Evolutionary conservation across 805 yeast species (phyloP).

Genomic region (Zygosaccharomyces rouxii): DNA sequence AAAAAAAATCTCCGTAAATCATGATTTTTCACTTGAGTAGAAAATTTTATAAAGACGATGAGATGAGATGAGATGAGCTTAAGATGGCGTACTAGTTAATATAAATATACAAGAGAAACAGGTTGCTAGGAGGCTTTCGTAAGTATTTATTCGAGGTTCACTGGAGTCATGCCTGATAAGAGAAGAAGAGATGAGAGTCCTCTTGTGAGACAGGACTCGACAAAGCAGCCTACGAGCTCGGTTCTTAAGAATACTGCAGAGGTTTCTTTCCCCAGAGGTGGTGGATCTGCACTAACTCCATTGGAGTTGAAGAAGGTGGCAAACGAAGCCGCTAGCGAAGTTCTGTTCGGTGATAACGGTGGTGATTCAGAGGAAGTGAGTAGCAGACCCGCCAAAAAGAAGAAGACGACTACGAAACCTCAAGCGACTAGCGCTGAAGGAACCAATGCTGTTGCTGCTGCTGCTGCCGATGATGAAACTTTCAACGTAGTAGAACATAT

Average conservation of each 20-base stretch:
- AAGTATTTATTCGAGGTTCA: background rate
- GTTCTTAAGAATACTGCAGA: conserved; percentile 38
- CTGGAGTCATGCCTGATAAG: conserved; percentile 32
- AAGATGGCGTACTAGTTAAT: background rate
- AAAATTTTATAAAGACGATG: conserved; percentile 20
- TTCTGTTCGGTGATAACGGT: conserved; percentile 49
- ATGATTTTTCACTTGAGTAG: conserved; percentile 5
- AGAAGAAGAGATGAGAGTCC: conserved; percentile 50
- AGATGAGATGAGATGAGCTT: conserved; percentile 17
- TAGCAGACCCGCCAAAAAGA: conserved; percentile 41
- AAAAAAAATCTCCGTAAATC: background rate
- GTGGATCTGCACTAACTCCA: conserved; percentile 78
- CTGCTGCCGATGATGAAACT: conserved; percentile 32
- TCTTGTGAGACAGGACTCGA: conserved; percentile 38
- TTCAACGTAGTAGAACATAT: conserved; percentile 58
- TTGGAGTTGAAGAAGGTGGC: conserved; percentile 89
- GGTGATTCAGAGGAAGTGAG: conserved; percentile 13
- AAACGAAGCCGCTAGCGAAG: conserved; percentile 87
- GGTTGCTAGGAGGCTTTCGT: background rate
- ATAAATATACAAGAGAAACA: background rate
- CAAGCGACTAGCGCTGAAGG: conserved; percentile 11
- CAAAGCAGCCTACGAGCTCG: conserved; percentile 37
- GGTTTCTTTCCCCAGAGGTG: conserved; percentile 88
- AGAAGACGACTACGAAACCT: conserved; percentile 33
- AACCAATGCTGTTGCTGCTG: conserved; percentile 27